Percentiles rank a stretch among this genome's conserved stretches.
These are phyloP conservation scores for Leccinum barrowsii DNA, from an alignment of 768 basidiomycete genomes.

Conservation along the genomic window DNA sequence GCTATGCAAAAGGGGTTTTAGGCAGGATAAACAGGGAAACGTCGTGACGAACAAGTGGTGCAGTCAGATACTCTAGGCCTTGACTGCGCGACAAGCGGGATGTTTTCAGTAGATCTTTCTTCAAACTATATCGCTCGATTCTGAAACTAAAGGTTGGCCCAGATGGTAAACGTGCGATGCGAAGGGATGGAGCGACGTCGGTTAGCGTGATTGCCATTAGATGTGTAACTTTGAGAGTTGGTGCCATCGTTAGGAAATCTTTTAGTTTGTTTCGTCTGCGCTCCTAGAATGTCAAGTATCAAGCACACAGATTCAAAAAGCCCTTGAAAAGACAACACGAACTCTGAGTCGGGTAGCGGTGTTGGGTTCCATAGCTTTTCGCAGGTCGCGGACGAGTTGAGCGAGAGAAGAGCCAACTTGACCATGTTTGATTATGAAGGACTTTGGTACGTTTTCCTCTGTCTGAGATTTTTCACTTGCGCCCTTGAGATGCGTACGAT, in stretches of 20 bases:
- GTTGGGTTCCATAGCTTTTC: slow-evolving; percentile 97
- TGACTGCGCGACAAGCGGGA: slow-evolving; percentile 68
- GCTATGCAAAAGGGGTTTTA: slow-evolving; percentile 33
- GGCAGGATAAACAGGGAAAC: neutral
- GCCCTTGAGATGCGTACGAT: slow-evolving; percentile 77
- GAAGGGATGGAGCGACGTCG: slow-evolving; percentile 77
- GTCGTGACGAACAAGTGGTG: slow-evolving; percentile 70
- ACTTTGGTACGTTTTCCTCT: slow-evolving; percentile 62
- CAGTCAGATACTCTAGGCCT: slow-evolving; percentile 86
- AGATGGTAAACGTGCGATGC: slow-evolving; percentile 81
- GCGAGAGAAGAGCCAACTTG: slow-evolving; percentile 82
- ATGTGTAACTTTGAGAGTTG: slow-evolving; percentile 87
- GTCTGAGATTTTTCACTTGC: slow-evolving; percentile 34
- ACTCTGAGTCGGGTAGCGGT: slow-evolving; percentile 92
- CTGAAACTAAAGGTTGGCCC: slow-evolving; percentile 95
- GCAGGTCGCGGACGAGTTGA: slow-evolving; percentile 88
- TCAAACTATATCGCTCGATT: slow-evolving; percentile 87
- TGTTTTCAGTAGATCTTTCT: slow-evolving; percentile 74
- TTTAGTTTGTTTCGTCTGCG: slow-evolving; percentile 85
- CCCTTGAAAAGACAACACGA: slow-evolving; percentile 17
- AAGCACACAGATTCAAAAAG: slow-evolving; percentile 3
- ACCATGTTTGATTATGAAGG: slow-evolving; percentile 96
- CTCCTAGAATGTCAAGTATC: slow-evolving; percentile 55
- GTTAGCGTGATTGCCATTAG: slow-evolving; percentile 89
- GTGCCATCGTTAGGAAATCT: slow-evolving; percentile 91